Base-by-base conservation (phyloP, 75 land plant genomes). In the Selaginella moellendorffii region DNA sequence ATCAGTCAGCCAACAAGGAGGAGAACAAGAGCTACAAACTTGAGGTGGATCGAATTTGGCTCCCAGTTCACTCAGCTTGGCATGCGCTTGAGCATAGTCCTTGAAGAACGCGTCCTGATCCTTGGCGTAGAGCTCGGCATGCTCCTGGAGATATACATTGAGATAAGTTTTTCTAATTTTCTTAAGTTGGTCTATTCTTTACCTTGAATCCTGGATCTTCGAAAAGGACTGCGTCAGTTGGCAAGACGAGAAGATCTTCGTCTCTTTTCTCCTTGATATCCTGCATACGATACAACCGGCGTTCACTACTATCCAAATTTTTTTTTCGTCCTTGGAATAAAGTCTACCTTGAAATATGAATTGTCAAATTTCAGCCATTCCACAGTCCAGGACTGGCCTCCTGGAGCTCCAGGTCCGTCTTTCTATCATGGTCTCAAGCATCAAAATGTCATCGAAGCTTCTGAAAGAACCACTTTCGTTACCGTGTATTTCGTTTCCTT, bases 381-480 rank as follows among this genome's bases (percentile, higher is more conserved):
- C 24, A 74, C 80, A n/a, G 99, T 95, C 99, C 99, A 95, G 26
- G 99, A 95, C 62, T 87, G 91, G 18, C 99, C 99, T 52, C 99
- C 99, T 17, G 99, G 92, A 28, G 80, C 76, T 24, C 99, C 99
- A 10, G 97, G 99, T 21, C 97, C 99, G 70, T 90, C 97, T 83
- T 86, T 95, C 86, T 88, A 82, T 53, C 9, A 5, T 36, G 5
- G 5, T 36, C 46, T 5, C 46, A 36, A 36, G 5, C 10, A 14
- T 5, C 14, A 36, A 36, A 36, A 5, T 5, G 10, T 36, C 14
- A 36, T 36, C 5, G 14, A 14, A 14, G 5, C 10, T 36, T 5
- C 5, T 14, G 14, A 36, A 14, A 5, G 14, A 36, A 36, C 46
- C 10, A 10, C 60, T 14, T 61, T 36, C 14, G 46, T 14, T 78